phyloP scores from a whole-genome alignment of 192 early-diverging fungal genomes.

The Mortierella alpina region DNA sequence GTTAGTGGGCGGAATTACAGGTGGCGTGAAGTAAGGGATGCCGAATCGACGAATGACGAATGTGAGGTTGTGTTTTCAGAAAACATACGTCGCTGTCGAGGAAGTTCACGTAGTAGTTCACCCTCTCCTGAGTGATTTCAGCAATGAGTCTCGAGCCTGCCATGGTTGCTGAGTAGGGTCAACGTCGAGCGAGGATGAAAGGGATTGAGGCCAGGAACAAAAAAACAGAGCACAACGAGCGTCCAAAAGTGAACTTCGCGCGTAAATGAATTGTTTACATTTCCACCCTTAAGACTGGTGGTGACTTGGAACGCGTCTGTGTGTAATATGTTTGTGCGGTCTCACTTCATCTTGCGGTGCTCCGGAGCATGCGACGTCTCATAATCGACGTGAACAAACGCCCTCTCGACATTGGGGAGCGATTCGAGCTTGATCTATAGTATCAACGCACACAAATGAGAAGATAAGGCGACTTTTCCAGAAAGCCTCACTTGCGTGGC shows the following conservation, averaged over 20 bases:
- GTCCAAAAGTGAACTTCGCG: background rate
- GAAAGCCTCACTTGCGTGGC: background rate
- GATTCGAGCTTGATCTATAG: slow-evolving; percentile 80
- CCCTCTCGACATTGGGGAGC: slow-evolving; percentile 87
- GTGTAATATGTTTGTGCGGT: background rate
- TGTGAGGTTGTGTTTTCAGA: background rate
- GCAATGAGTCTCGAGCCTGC: slow-evolving; percentile 21
- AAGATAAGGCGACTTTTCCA: background rate
- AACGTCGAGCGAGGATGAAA: background rate
- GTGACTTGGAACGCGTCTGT: background rate
- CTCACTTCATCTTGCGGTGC: slow-evolving; percentile 63
- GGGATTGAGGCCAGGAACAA: background rate
- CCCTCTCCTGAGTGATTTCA: slow-evolving; percentile 41
- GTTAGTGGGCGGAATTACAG: background rate
- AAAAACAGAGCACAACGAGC: background rate
- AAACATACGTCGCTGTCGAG: slow-evolving; percentile 47
- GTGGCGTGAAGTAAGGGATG: background rate
- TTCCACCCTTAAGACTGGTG: background rate
- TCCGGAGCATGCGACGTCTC: slow-evolving; percentile 88
- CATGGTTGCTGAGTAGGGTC: slow-evolving; percentile 8
- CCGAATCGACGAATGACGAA: background rate
- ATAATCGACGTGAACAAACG: slow-evolving; percentile 96
- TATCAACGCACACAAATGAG: background rate
- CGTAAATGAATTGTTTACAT: slow-evolving; percentile 1
- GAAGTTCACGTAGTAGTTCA: slow-evolving; percentile 35